Conservation (phyloP, 208 protist genomes). For the Jaenimonas drosophilae region DNA sequence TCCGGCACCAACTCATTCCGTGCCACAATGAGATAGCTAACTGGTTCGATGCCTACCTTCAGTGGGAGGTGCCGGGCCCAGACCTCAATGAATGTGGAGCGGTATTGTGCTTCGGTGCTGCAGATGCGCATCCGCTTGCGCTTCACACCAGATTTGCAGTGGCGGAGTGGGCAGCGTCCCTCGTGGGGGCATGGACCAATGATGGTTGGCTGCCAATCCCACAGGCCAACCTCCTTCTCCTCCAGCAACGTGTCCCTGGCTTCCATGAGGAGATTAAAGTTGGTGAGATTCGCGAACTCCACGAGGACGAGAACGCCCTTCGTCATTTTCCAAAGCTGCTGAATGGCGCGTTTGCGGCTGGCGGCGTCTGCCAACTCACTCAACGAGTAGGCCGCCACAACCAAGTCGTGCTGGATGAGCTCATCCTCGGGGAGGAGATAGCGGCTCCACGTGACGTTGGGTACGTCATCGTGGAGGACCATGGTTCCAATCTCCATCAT, state of each 20-base stretch:
- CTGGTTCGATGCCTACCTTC: conserved; percentile 77
- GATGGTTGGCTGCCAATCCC: conserved; percentile 87
- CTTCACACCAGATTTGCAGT: conserved; percentile 81
- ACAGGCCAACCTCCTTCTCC: conserved; percentile 75
- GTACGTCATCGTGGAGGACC: conserved; percentile 81
- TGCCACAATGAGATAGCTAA: conserved; percentile 78
- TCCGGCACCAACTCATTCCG: conserved; percentile 82
- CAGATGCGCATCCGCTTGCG: conserved; percentile 82
- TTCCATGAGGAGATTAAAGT: conserved; percentile 88
- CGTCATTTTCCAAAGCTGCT: conserved; percentile 88
- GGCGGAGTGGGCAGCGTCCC: conserved; percentile 64
- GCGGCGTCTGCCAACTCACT: conserved; percentile 64
- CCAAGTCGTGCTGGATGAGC: conserved; percentile 69
- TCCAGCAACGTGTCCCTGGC: conserved; percentile 75
- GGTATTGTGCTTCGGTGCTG: conserved; percentile 74
- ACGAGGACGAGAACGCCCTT: conserved; percentile 71
- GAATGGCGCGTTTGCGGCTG: conserved; percentile 47
- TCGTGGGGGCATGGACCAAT: conserved; percentile 82
- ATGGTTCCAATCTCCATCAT: conserved; percentile 89
- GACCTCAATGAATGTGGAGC: conserved; percentile 76
- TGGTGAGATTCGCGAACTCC: conserved; percentile 76
- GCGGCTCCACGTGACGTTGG: conserved; percentile 81
- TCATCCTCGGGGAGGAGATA: conserved; percentile 81
- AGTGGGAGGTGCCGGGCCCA: conserved; percentile 73
- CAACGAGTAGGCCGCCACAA: conserved; percentile 77